These are phyloP conservation scores for Stevia rebaudiana DNA, from an alignment of 140 eudicot genomes.

Conservation along the genomic window DNA sequence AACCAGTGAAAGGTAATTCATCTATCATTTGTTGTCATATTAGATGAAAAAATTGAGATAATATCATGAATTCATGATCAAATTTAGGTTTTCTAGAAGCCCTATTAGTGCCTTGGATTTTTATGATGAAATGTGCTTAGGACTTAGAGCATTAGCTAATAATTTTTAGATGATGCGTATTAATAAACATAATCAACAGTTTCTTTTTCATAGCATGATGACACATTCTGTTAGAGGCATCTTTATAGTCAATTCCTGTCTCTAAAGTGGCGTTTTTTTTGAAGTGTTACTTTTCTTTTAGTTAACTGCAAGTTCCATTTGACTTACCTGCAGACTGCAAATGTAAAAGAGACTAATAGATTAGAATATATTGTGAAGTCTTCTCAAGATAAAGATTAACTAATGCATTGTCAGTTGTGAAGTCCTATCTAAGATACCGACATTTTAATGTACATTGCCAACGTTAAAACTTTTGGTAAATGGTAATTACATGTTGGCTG, in stretches of 20 bases:
- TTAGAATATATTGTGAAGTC: neutral
- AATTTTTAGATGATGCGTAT: neutral
- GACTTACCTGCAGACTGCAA: conserved; percentile 1
- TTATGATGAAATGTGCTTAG: neutral
- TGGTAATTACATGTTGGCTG: neutral
- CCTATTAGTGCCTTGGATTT: neutral
- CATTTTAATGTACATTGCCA: neutral
- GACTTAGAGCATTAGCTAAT: conserved; percentile 1
- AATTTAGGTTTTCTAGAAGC: neutral
- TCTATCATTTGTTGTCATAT: conserved; percentile 6
- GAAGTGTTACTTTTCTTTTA: neutral
- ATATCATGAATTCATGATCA: neutral
- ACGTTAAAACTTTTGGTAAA: neutral
- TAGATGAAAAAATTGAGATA: neutral
- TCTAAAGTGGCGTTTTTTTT: neutral
- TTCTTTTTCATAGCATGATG: neutral
- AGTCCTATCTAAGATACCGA: neutral
- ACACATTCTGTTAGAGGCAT: neutral
- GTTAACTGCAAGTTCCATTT: neutral
- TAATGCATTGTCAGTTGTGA: neutral
- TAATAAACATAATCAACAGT: neutral
- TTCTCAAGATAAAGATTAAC: neutral
- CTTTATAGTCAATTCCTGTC: neutral
- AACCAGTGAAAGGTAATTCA: conserved; percentile 84
- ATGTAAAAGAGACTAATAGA: neutral